Evolutionary conservation across 164 flowering plant species (phyloP).

Genomic region (Saururus chinensis): DNA sequence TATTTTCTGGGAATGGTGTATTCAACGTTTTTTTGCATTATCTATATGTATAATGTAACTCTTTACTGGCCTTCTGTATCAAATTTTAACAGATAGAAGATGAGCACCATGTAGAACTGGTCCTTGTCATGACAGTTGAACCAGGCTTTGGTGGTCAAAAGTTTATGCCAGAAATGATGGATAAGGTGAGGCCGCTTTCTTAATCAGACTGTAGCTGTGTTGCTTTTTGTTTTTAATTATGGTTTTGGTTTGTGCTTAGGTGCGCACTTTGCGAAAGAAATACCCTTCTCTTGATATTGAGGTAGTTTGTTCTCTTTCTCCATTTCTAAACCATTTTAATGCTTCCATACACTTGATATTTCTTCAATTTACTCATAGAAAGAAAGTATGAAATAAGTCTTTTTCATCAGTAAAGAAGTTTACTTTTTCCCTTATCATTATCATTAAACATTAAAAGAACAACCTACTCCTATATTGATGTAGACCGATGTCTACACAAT

Average conservation of each 20-base stretch:
- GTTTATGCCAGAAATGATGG: constrained; percentile 95
- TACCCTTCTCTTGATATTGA: constrained; percentile 96
- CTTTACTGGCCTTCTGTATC: not conserved
- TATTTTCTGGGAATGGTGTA: too few species aligned
- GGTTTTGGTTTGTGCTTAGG: constrained; percentile 30
- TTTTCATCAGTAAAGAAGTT: too few species aligned
- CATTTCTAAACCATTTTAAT: not conserved
- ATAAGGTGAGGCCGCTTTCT: constrained; percentile 42
- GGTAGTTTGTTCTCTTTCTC: constrained; percentile 25
- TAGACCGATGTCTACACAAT: too few species aligned
- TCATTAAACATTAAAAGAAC: too few species aligned
- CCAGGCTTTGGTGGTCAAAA: constrained; percentile 99
- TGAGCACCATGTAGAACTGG: constrained; percentile 88
- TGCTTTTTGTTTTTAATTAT: not conserved
- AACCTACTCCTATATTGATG: too few species aligned
- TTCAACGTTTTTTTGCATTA: too few species aligned
- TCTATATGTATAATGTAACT: not conserved
- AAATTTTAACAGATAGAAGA: constrained; percentile 44
- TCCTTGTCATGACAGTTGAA: constrained; percentile 98
- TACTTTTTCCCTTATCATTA: too few species aligned
- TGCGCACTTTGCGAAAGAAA: constrained; percentile 60
- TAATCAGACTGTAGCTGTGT: constrained; percentile 2
- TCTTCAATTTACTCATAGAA: not conserved
- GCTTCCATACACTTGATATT: not conserved
- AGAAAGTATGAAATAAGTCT: too few species aligned